These are phyloP conservation scores for Botrytis hyacinthi DNA, from an alignment of 2,329 filamentous ascomycete genomes.

Conservation along the genomic window DNA sequence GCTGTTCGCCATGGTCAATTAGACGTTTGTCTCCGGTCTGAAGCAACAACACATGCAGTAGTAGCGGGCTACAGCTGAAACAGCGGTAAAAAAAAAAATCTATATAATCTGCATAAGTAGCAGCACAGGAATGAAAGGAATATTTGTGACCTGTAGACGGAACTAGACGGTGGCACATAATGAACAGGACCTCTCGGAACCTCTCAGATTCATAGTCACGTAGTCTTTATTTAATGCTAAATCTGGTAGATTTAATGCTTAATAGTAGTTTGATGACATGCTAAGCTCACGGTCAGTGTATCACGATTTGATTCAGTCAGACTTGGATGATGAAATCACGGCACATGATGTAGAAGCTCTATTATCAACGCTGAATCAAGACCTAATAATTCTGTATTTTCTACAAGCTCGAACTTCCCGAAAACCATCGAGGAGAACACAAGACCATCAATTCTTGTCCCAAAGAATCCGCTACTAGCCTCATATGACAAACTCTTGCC, in stretches of 20 bases:
- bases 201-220: background rate
- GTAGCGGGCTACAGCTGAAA: too few relatives aligned
- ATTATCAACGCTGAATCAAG: background rate
- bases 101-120: too few relatives aligned
- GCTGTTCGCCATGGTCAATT: background rate
- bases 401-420: accelerated
- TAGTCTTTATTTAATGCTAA: accelerated
- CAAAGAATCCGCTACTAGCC: background rate
- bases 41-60: background rate
- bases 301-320: background rate
- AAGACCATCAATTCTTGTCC: background rate
- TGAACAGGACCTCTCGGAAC: background rate
- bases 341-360: background rate
- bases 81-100: too few relatives aligned
- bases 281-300: background rate
- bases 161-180: background rate
- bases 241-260: accelerated
- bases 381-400: background rate
- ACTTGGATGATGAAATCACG: background rate
- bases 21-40: background rate
- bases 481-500: background rate
- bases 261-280: accelerated
- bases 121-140: background rate
- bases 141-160: background rate
- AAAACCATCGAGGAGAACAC: background rate